Evolutionary conservation across 2,329 filamentous ascomycete species (phyloP).

Genomic region (Neonectria magnoliae): DNA sequence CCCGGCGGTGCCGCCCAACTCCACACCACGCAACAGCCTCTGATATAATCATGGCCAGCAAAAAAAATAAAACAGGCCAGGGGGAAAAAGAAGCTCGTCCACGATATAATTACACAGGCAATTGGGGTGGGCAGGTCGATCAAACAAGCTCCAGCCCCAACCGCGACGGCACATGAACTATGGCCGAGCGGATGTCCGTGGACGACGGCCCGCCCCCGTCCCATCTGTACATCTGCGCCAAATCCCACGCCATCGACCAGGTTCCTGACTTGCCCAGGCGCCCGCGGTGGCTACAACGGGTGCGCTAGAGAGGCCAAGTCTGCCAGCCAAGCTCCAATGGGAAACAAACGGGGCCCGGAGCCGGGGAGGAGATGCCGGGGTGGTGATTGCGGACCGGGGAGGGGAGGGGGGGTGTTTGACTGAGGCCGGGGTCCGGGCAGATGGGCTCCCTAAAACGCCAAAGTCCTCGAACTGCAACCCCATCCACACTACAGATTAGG

Average conservation of each 20-base stretch:
- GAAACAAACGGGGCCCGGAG: neutral
- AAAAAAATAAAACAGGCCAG: too few relatives aligned
- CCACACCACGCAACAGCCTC: too few relatives aligned
- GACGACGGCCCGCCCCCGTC: constrained; percentile 8
- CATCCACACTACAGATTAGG: constrained; percentile 1
- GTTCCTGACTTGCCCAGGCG: neutral
- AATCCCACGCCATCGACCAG: neutral
- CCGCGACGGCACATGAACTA: constrained; percentile 8
- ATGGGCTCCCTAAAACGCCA: constrained; percentile 12
- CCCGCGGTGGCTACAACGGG: neutral
- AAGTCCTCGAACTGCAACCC: constrained; percentile 16
- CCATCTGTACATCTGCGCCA: neutral
- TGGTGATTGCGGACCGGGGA: neutral
- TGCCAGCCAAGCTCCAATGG: neutral
- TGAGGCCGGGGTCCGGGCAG: constrained; percentile 8
- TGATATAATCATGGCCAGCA: too few relatives aligned
- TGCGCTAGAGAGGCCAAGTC: neutral
- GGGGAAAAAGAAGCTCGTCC: neutral
- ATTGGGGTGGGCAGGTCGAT: constrained; percentile 1
- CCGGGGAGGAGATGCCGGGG: constrained; percentile 5
- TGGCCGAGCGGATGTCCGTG: constrained; percentile 12
- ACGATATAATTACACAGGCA: neutral
- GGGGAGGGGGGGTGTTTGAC: too few relatives aligned
- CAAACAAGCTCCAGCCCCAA: constrained; percentile 16
- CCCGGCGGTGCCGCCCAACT: too few relatives aligned